Evolutionary conservation across 2,329 filamentous ascomycete genomes (phyloP).

Genomic region (Diatrype stigma): DNA sequence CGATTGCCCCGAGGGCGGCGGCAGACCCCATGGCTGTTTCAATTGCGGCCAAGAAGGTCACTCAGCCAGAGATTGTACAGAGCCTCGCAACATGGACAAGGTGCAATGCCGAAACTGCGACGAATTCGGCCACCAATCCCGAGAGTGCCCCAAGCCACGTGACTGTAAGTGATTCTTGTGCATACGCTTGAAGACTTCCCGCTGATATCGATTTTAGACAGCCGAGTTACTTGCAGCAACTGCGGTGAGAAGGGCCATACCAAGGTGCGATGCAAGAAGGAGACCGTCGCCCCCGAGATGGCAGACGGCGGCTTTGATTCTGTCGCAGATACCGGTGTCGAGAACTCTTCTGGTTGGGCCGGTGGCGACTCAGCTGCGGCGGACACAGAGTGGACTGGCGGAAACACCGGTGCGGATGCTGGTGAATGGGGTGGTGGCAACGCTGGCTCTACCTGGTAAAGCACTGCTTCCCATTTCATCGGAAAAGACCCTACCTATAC

Average conservation of each 20-base stretch:
- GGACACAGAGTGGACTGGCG: neutral
- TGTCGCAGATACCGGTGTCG: neutral
- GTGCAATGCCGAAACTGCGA: slow-evolving; percentile 50
- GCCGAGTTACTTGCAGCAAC: slow-evolving; percentile 56
- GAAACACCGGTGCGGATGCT: neutral
- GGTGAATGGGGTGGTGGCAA: neutral
- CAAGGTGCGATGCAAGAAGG: slow-evolving; percentile 33
- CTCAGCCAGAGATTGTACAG: slow-evolving; percentile 45
- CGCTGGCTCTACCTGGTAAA: neutral
- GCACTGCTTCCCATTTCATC: too few species aligned
- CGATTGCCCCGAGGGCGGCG: slow-evolving; percentile 60
- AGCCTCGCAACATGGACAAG: slow-evolving; percentile 37
- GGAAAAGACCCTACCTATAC: too few species aligned
- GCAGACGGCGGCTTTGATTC: slow-evolving; percentile 5
- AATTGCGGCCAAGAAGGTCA: slow-evolving; percentile 65
- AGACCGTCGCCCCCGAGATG: slow-evolving; percentile 9
- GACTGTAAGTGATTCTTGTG: slow-evolving; percentile 39
- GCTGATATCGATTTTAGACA: slow-evolving; percentile 31
- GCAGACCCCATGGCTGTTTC: slow-evolving; percentile 47
- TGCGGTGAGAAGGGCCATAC: slow-evolving; percentile 47
- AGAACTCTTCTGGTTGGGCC: neutral
- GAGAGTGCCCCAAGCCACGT: slow-evolving; percentile 51
- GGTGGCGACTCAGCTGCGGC: neutral
- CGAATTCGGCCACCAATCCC: slow-evolving; percentile 42
- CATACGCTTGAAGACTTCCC: neutral